These are phyloP conservation scores for Nidula niveotomentosa DNA, from an alignment of 1,284 basidiomycete species.

Conservation along the genomic window DNA sequence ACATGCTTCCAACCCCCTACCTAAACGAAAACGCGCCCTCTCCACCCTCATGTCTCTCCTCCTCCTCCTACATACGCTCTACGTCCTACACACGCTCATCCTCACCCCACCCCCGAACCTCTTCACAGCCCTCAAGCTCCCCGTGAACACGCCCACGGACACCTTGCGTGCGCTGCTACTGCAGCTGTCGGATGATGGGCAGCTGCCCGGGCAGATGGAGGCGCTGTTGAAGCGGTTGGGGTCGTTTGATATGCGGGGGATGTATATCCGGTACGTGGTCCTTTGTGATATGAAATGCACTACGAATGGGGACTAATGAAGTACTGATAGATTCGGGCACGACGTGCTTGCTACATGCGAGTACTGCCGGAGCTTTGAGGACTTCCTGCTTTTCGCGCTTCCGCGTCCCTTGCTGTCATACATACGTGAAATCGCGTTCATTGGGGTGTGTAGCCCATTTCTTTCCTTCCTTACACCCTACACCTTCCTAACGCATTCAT, in stretches of 20 bases:
- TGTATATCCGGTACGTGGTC: slow-evolving; percentile 56
- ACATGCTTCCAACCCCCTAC: slow-evolving; percentile 7
- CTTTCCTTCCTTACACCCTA: not conserved
- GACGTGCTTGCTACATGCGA: slow-evolving; percentile 56
- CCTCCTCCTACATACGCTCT: slow-evolving; percentile 56
- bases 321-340: slow-evolving; percentile 59
- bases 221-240: slow-evolving; percentile 53
- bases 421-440: slow-evolving; percentile 50
- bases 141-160: slow-evolving; percentile 53
- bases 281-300: not conserved
- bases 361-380: slow-evolving; percentile 56
- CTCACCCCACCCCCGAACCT: slow-evolving; percentile 59
- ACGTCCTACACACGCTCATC: slow-evolving; percentile 47
- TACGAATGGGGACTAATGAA: not conserved
- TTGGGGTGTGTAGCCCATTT: slow-evolving; percentile 40
- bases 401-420: slow-evolving; percentile 58
- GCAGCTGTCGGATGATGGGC: slow-evolving; percentile 29
- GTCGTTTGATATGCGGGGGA: slow-evolving; percentile 54
- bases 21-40: slow-evolving; percentile 19
- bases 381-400: slow-evolving; percentile 59
- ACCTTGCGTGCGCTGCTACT: slow-evolving; percentile 46
- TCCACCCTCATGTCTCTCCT: slow-evolving; percentile 30
- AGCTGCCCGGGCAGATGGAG: slow-evolving; percentile 47
- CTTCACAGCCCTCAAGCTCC: slow-evolving; percentile 53
- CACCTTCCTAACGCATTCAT: not conserved